Base-by-base conservation (phyloP, 352 stramenopile species). In the Pythium pyrilobum region DNA sequence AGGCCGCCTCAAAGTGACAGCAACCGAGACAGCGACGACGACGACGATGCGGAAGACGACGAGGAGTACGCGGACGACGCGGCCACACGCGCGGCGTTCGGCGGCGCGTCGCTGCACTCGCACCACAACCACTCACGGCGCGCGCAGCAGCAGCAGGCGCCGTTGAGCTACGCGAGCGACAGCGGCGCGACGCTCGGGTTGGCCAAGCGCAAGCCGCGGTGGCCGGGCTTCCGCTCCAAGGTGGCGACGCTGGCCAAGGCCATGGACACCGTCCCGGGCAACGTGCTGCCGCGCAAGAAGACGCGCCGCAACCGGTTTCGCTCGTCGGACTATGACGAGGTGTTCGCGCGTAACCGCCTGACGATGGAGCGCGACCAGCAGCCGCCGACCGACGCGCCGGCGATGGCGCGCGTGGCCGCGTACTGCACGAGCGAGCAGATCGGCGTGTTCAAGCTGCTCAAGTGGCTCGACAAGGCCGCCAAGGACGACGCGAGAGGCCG, bases 391-490 rank as follows among this genome's bases (percentile, higher is more conserved):
- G 63, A 76, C 40, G 51, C 51, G 1, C 60, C 46, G 21, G n/a
- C 66, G 25, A 84, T 74, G 50, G 61, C 64, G n/a, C 72, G 79
- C 38, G 71, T 85, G 12, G 72, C 74, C 1, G 71, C 76, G 27
- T 89, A 89, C 47, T 89, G 78, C 54, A 81, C 74, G 27, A 88
- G 80, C 48, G 76, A 90, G 36, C 74, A 74, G 41, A 74, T 92
- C 27, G 65, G 59, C 13, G 56, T 92, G 10, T 89, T 90, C 46
- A 88, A 87, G 49, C 52, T 89, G 42, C 66, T 82, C 43, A 87
- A 86, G 41, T 87, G 74, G 74, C 73, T 85, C 36, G 72, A 87
- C 10, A 69, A 60, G 16, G 32, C 34, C 3, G 20, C 33, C 12
- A 69, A 64, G 15, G 46, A 52, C 6, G 64, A 69, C 5, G 16